Base-by-base conservation (phyloP, 257 asterid genomes). In the Jacaranda mimosifolia region DNA sequence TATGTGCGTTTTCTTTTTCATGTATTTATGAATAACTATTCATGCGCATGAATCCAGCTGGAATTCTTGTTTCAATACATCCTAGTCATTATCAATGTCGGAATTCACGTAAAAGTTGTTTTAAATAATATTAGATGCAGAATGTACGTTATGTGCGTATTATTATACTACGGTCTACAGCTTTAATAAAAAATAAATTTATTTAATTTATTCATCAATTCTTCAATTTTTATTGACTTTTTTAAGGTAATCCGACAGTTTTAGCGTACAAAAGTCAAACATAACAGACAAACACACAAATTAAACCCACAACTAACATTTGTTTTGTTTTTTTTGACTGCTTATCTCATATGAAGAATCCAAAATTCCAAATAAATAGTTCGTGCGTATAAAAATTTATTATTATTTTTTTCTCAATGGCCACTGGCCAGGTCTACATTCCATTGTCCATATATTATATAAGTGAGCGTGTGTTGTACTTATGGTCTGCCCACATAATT, bases 381-480 rank as follows among this genome's bases (percentile, higher is more conserved):
- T 39, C 5, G 21, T 19, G 6, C 21, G 9, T 46, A 45, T 17
- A 19, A 68, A n/a, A 55, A 55, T 55, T 55, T 15, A 46, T n/a
- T n/a, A n/a, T n/a, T n/a, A n/a, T n/a, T n/a, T 19, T 9, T 17
- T 68, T 42, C 3, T 45, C 19, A 9, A 10, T 4, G 6, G 7
- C 19, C 18, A 65, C 60, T 79, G 83, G 79, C 71, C 46, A 36
- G 48, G 56, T 77, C 32, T 69, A 35, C 76, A 43, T 46, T 52
- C 81, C 81, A 77, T 45, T 68, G 11, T 46, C 63, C 43, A 3
- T 68, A 45, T 55, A 65, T 55, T 64, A 64, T 7, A 51, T 73
- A 19, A 15, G 12, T 17, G 58, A 73, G 79, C 83, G 76, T 79
- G 83, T 79, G 83, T 9, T 56, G 19, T 38, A 40, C 83, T 79